Percentiles rank a stretch among this genome's conserved stretches.
These are phyloP conservation scores for Calonectria pteridis DNA, from an alignment of 2,329 filamentous ascomycete species.

Conservation along the genomic window DNA sequence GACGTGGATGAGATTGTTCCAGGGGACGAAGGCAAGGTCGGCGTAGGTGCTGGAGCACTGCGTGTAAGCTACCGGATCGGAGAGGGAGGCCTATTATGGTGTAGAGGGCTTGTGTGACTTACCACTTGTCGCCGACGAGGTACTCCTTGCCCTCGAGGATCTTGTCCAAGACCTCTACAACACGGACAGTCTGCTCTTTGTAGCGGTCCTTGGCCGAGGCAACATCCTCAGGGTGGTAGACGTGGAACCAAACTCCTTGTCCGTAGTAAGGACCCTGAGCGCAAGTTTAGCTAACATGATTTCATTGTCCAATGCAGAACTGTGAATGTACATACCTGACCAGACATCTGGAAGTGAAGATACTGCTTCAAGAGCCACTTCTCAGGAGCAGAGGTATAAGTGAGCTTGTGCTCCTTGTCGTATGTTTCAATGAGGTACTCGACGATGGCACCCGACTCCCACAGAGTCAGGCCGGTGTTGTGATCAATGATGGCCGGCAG, in stretches of 20 bases:
- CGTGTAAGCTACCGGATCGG: neutral
- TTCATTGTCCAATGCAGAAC: neutral
- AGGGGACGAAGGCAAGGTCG: slow-evolving; percentile 50
- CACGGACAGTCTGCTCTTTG: slow-evolving; percentile 45
- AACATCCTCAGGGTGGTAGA: slow-evolving; percentile 45
- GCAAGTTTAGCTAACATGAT: neutral
- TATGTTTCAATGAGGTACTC: slow-evolving; percentile 44
- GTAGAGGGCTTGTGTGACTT: slow-evolving; percentile 19
- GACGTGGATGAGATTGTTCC: slow-evolving; percentile 37
- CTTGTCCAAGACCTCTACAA: slow-evolving; percentile 48
- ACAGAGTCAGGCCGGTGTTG: slow-evolving; percentile 50
- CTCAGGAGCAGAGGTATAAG: slow-evolving; percentile 40
- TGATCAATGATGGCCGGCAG: slow-evolving; percentile 50
- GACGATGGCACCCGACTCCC: slow-evolving; percentile 46
- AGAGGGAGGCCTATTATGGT: neutral
- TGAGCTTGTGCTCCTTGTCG: slow-evolving; percentile 46
- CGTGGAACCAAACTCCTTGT: slow-evolving; percentile 49
- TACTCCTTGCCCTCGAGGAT: slow-evolving; percentile 51
- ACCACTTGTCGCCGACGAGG: slow-evolving; percentile 52
- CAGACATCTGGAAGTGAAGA: slow-evolving; percentile 54
- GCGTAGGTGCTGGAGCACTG: slow-evolving; percentile 46
- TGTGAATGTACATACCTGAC: slow-evolving; percentile 42
- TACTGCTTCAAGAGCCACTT: slow-evolving; percentile 51
- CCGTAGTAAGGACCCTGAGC: slow-evolving; percentile 53
- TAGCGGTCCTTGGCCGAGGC: slow-evolving; percentile 49